Conservation (phyloP, 148 eudicot genomes). For the Hydrangea macrophylla region DNA sequence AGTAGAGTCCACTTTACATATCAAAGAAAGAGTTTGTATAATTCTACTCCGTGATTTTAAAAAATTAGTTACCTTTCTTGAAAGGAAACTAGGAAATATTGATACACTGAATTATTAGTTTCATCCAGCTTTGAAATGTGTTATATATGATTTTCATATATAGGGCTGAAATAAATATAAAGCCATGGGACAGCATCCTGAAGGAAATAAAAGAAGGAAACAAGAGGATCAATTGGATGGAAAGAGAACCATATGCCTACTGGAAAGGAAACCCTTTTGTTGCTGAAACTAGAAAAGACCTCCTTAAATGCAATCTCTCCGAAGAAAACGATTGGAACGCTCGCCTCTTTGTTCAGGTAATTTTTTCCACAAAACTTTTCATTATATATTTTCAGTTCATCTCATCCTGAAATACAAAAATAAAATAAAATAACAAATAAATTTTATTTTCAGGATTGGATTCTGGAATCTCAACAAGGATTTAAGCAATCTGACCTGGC, state of each 20-base stretch:
- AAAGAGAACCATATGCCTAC: conserved; percentile 57
- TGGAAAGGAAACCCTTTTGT: conserved; percentile 61
- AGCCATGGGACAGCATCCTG: conserved; percentile 54
- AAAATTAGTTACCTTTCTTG: background rate
- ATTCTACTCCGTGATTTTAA: background rate
- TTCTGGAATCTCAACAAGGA: conserved; percentile 35
- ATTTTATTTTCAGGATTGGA: conserved; percentile 42
- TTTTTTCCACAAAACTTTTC: background rate
- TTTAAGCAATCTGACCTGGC: conserved; percentile 46
- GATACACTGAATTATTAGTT: background rate
- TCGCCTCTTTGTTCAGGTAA: conserved; percentile 28
- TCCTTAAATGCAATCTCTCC: conserved; percentile 27
- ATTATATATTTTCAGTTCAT: background rate
- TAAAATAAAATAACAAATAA: too few relatives aligned
- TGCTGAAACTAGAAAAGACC: conserved; percentile 21
- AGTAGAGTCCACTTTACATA: too few relatives aligned
- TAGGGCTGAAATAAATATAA: conserved; percentile 65
- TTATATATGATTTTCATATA: background rate
- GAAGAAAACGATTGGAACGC: conserved; percentile 25
- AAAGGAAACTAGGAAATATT: background rate
- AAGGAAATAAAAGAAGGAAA: conserved; percentile 62
- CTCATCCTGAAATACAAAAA: background rate
- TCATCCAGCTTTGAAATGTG: background rate
- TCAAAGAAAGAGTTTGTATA: background rate
- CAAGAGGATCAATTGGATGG: conserved; percentile 40